These are phyloP conservation scores for Piper longum DNA, from an alignment of 164 flowering plant species.

Conservation along the genomic window DNA sequence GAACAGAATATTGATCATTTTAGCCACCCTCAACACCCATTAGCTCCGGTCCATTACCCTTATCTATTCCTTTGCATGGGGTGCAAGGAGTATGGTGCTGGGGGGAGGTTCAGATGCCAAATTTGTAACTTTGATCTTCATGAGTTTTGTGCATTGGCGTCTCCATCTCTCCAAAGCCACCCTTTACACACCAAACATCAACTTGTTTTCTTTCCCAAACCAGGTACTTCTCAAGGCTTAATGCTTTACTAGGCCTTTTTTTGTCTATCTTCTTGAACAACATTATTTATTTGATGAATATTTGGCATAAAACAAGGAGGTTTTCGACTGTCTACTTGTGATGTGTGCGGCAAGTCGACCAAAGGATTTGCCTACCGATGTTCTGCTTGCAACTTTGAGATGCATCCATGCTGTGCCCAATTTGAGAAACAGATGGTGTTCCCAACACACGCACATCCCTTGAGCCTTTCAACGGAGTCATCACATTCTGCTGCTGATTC, in stretches of 20 bases:
- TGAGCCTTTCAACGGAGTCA: slow-evolving; percentile 23
- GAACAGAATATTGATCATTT: slow-evolving; percentile 31
- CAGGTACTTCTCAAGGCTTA: slow-evolving; percentile 12
- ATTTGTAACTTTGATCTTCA: slow-evolving; percentile 60
- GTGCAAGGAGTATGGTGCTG: slow-evolving; percentile 77
- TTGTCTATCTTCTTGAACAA: no score
- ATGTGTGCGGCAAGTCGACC: slow-evolving; percentile 39
- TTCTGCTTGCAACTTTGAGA: slow-evolving; percentile 47
- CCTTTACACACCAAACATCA: slow-evolving; percentile 61
- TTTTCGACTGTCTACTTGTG: slow-evolving; percentile 39
- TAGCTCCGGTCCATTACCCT: slow-evolving; percentile 17
- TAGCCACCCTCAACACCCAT: slow-evolving; percentile 55
- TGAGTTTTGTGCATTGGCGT: slow-evolving; percentile 59
- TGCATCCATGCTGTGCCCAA: slow-evolving; percentile 76
- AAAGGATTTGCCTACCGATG: slow-evolving; percentile 56
- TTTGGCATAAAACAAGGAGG: slow-evolving; percentile 19
- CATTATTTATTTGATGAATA: no score
- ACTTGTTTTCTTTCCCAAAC: slow-evolving; percentile 32
- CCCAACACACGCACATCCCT: slow-evolving; percentile 36
- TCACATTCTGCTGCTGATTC: slow-evolving; percentile 6
- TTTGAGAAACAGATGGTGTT: slow-evolving; percentile 27
- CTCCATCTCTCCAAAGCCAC: slow-evolving; percentile 36
- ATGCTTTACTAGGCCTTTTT: neutral
- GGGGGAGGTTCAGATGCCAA: slow-evolving; percentile 44
- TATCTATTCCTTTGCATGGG: slow-evolving; percentile 53